These are phyloP conservation scores for Thyridium curvatum DNA, from an alignment of 2,329 filamentous ascomycete species.

Conservation along the genomic window DNA sequence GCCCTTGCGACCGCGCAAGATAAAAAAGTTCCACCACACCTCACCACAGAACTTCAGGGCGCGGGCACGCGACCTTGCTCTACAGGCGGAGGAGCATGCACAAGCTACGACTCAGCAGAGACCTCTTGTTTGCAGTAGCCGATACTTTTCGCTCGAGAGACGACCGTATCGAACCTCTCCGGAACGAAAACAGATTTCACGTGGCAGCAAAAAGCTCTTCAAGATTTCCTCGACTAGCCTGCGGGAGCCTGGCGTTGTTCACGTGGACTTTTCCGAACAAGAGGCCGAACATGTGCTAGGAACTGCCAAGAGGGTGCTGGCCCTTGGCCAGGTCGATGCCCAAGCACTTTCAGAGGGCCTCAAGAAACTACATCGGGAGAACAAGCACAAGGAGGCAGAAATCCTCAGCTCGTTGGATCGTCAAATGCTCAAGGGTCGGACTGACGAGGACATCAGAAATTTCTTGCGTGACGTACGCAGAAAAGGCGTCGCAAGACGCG, in stretches of 20 bases:
- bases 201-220: conserved; percentile 8
- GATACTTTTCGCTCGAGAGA: conserved; percentile 7
- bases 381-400: conserved; percentile 1
- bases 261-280: conserved; percentile 37
- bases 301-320: conserved; percentile 5
- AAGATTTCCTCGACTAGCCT: conserved; percentile 3
- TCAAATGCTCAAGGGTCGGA: conserved; percentile 15
- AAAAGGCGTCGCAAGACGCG: conserved; percentile 8
- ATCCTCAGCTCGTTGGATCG: conserved; percentile 6
- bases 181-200: conserved; percentile 11
- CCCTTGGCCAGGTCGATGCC: not conserved
- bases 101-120: not conserved
- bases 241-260: conserved; percentile 18
- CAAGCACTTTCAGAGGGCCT: conserved; percentile 3
- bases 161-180: conserved; percentile 16
- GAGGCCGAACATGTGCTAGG: conserved; percentile 21
- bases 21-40: not conserved
- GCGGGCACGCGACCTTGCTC: conserved; percentile 10
- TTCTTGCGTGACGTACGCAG: conserved; percentile 28
- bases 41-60: conserved; percentile 9
- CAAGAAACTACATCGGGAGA: conserved; percentile 11
- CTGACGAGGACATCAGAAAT: conserved; percentile 22
- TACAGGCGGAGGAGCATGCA: conserved; percentile 7
- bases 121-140: not conserved
- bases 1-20: not conserved